Evolutionary conservation across 345 rosid species (phyloP), one percentile per base, ranked within the genome.

Genomic region (Clarkia xantiana): DNA sequence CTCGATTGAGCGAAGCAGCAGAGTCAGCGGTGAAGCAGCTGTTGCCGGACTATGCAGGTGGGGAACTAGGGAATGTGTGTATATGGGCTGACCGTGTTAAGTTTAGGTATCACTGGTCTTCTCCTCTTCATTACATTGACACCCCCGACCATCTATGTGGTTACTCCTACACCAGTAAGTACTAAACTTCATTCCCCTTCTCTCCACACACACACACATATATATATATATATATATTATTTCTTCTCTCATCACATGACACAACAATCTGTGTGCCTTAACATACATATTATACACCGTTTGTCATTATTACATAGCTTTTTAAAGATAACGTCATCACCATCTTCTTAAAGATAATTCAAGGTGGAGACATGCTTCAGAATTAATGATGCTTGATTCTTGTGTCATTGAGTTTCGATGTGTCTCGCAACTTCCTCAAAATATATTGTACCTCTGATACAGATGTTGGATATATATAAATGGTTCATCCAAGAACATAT

Each of bases 31-130:
- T 80, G 52, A 71, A 73, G 62, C 53, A 68, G 14, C 69, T 89
- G 47, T 67, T 85, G 57, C 94, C 94, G 6, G 60, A 60, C 40
- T 64, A 50, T 17, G 90, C 83, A 16, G 69, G 71, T 13, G 73
- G 75, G 47, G 86, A 84, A 44, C 45, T 88, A 51, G 79, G 73
- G 14, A 86, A 79, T 55, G 53, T 72, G 14, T 82, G 95, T 43
- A 59, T 69, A 0, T 87, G 96, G 96, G 91, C 88, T 1, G 94
- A 84, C 60, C 67, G 13, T 11, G 79, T 81, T 18, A 81, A 61
- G 76, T 84, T 79, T 29, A 73, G 67, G 19, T 87, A 77, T 44
- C 82, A 47, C 18, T 87, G 96, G 94, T 80, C 89, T 34, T 39
- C 75, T 67, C 62, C 81, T 19, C 94, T 83, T 57, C 96, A 86